Evolutionary conservation across 371 early-diverging fungal species (phyloP).

Genomic region (Lichtheimia ornata): DNA sequence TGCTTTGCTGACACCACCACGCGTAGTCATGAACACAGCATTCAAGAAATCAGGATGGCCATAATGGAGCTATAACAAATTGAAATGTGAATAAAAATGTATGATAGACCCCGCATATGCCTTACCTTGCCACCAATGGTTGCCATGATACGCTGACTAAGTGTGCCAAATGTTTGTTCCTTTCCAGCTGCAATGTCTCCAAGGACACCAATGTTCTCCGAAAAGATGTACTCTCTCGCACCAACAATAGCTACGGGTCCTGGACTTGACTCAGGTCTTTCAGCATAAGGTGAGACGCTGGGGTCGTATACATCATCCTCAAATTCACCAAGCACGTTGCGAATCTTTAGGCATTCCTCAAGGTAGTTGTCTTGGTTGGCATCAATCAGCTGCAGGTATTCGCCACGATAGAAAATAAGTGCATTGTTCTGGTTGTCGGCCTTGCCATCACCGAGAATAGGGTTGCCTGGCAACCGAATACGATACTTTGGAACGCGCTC

Average conservation of each 20-base stretch:
- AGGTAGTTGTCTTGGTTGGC: constrained; percentile 93
- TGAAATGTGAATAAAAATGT: neutral
- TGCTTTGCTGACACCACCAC: constrained; percentile 88
- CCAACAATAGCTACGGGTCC: constrained; percentile 93
- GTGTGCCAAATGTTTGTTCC: constrained; percentile 88
- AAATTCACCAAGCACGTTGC: constrained; percentile 86
- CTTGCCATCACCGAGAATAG: constrained; percentile 94
- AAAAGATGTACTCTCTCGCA: constrained; percentile 89
- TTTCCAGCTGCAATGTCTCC: constrained; percentile 92
- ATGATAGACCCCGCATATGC: neutral
- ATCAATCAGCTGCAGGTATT: constrained; percentile 84
- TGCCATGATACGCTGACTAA: constrained; percentile 86
- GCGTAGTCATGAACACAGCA: constrained; percentile 85
- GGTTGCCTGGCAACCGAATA: constrained; percentile 83
- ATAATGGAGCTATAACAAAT: constrained; percentile 64
- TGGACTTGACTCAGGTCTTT: constrained; percentile 37
- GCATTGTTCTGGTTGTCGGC: constrained; percentile 90
- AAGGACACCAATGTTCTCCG: constrained; percentile 84
- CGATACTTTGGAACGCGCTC: constrained; percentile 72
- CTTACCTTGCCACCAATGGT: constrained; percentile 75
- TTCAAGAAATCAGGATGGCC: constrained; percentile 94
- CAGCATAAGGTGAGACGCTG: constrained; percentile 67
- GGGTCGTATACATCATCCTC: constrained; percentile 58
- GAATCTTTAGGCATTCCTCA: constrained; percentile 87
- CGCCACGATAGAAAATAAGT: constrained; percentile 83